Evolutionary conservation across 1,284 basidiomycete genomes (phyloP).

Genomic region (Tilletia caries): DNA sequence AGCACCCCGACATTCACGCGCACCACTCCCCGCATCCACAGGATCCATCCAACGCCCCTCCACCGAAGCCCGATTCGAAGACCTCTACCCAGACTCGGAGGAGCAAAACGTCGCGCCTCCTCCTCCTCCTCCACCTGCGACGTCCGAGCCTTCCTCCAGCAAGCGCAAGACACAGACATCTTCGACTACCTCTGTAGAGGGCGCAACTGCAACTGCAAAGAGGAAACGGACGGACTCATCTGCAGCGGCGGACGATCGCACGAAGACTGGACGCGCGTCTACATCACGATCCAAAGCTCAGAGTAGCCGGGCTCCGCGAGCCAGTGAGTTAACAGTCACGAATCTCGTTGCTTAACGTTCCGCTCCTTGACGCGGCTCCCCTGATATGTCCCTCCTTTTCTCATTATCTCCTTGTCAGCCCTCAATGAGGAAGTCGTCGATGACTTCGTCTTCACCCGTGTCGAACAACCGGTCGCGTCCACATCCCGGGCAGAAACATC

Average conservation of each 20-base stretch:
- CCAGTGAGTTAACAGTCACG: background rate
- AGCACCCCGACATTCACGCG: conserved; percentile 11
- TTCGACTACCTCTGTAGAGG: too few species aligned
- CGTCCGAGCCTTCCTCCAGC: background rate
- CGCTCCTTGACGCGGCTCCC: too few species aligned
- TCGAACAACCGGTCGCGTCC: background rate
- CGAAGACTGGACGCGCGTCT: background rate
- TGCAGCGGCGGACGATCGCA: background rate
- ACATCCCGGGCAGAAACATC: background rate
- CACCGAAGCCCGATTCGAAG: background rate
- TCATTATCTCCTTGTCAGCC: background rate
- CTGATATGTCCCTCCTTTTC: background rate
- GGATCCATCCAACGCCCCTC: conserved; percentile 10
- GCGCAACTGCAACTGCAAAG: background rate
- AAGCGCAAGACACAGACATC: background rate
- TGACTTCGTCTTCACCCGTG: conserved; percentile 1
- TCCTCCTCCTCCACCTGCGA: background rate
- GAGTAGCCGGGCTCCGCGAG: background rate
- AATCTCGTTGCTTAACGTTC: too few species aligned
- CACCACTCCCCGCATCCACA: background rate
- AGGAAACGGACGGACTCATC: background rate
- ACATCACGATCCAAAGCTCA: background rate
- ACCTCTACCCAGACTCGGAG: conserved; percentile 1
- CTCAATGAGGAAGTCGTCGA: conserved; percentile 3
- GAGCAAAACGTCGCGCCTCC: background rate